phyloP scores from a whole-genome alignment of 805 yeast genomes.

The Candida palmyrensis region DNA sequence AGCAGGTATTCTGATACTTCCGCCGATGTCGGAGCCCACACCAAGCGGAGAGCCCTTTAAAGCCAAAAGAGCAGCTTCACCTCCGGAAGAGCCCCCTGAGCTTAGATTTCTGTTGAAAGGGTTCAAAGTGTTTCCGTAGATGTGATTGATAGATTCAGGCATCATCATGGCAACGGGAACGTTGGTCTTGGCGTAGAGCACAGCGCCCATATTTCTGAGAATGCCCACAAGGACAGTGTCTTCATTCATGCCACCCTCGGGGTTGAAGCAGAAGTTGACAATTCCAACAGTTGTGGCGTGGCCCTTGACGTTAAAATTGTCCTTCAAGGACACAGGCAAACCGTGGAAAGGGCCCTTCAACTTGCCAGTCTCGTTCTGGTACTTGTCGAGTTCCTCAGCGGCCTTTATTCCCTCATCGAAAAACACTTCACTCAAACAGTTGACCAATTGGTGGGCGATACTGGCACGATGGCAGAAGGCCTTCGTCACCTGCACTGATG shows the following conservation, averaged over 20 bases:
- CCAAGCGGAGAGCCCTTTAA: slow-evolving; percentile 46
- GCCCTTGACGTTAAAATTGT: slow-evolving; percentile 43
- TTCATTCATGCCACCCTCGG: slow-evolving; percentile 23
- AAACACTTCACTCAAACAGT: slow-evolving; percentile 34
- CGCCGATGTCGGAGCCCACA: slow-evolving; percentile 53
- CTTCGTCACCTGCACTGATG: slow-evolving; percentile 41
- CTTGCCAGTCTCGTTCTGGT: slow-evolving; percentile 12
- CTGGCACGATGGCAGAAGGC: slow-evolving; percentile 60
- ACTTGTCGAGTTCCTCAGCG: slow-evolving; percentile 21
- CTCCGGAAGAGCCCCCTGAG: slow-evolving; percentile 54
- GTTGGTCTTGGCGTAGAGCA: slow-evolving; percentile 50
- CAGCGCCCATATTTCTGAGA: slow-evolving; percentile 45
- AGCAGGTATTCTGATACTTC: slow-evolving; percentile 46
- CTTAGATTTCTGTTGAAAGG: slow-evolving; percentile 39
- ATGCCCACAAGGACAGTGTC: slow-evolving; percentile 37
- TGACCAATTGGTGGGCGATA: slow-evolving; percentile 49
- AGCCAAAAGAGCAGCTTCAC: slow-evolving; percentile 46
- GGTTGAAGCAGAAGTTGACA: slow-evolving; percentile 37
- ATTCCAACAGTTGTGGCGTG: slow-evolving; percentile 47
- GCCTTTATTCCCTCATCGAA: slow-evolving; percentile 21
- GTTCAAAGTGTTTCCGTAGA: slow-evolving; percentile 44
- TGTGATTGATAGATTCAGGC: slow-evolving; percentile 40
- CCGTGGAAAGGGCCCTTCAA: slow-evolving; percentile 27
- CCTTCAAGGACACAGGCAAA: slow-evolving; percentile 32
- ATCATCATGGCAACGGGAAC: slow-evolving; percentile 49